Base-by-base conservation (phyloP, 371 early-diverging fungal species). In the Choanephora cucurbitarum region DNA sequence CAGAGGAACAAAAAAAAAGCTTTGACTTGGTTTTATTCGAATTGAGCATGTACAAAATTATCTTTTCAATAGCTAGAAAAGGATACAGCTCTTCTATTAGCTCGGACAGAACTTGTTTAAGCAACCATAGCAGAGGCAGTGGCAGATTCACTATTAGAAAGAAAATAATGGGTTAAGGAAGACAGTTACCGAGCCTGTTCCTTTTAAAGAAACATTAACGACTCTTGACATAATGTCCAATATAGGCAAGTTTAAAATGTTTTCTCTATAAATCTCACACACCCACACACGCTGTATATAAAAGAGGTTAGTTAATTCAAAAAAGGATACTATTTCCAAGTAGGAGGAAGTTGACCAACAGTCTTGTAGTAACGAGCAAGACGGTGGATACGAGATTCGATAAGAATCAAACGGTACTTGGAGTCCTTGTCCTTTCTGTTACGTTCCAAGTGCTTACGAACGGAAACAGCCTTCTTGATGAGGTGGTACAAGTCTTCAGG, bases 361-460 rank as follows among this genome's bases (percentile, higher is more conserved):
- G 91, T 94, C 92, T 98, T 98, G 94, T 99, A 99, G 94, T 99
- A 99, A 73, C 99, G 94, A 67, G 96, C 91, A 66, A 99, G 91
- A 87, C 99, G 94, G 88, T 96, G 96, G 77, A 99, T 92, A 87
- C 99, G 91, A 63, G 99, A 97, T 82, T 99, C 99, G 67, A 96
- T 91, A 54, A 99, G 85, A 90, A 97, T 98, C 66, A 99, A 88
- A 72, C 99, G 94, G 92, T 96, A 99, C 91, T 99, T 99, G 82
- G 96, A 87, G 83, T 97, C 98, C 70, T 84, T 86, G 83, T 99
- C 99, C 88, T 99, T 99, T 84, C 96, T 93, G 92, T 96, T 91
- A 68, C 92, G 92, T 88, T 98, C 97, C 72, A 99, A 74, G 82
- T 99, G 99, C 88, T 96, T 98, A 82, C 96, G 95, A 80, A 99